Conservation (phyloP, 768 basidiomycete genomes). For the Asterophora lycoperdoides region DNA sequence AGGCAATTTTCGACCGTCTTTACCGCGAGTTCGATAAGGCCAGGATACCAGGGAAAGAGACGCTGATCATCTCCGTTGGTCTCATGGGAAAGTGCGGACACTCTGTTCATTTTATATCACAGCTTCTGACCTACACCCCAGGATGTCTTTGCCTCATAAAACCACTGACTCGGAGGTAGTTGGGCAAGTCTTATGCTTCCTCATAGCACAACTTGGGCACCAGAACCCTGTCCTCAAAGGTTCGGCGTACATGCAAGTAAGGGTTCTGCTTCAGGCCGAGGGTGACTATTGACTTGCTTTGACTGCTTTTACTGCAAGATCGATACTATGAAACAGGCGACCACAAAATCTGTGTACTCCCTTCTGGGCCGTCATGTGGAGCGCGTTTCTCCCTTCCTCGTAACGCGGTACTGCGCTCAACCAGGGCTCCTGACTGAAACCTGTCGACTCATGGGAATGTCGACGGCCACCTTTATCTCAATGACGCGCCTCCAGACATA, state of each 20-base stretch:
- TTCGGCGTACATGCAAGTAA: constrained; percentile 62
- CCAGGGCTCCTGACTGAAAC: constrained; percentile 58
- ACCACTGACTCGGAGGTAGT: constrained; percentile 48
- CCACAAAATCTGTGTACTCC: constrained; percentile 59
- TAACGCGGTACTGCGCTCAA: constrained; percentile 52
- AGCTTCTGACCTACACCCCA: constrained; percentile 20
- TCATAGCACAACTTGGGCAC: constrained; percentile 65
- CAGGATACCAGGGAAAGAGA: constrained; percentile 54
- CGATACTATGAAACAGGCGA: constrained; percentile 47
- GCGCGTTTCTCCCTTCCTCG: constrained; percentile 60
- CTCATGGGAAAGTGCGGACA: constrained; percentile 45
- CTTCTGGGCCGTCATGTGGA: constrained; percentile 69
- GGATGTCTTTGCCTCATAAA: constrained; percentile 31
- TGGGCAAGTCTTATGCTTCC: constrained; percentile 52
- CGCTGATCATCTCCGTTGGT: constrained; percentile 57
- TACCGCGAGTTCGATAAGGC: constrained; percentile 43
- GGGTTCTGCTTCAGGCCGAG: not conserved
- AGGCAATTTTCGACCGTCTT: constrained; percentile 41
- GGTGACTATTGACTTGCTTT: not conserved
- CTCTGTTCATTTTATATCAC: not conserved
- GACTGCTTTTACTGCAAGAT: constrained; percentile 39
- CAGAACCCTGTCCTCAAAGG: constrained; percentile 68
- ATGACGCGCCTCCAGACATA: constrained; percentile 61
- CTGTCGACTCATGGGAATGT: constrained; percentile 63
- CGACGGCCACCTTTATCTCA: constrained; percentile 56